phyloP scores from a whole-genome alignment of 2,329 filamentous ascomycete genomes.

The Helminthosporium solani region DNA sequence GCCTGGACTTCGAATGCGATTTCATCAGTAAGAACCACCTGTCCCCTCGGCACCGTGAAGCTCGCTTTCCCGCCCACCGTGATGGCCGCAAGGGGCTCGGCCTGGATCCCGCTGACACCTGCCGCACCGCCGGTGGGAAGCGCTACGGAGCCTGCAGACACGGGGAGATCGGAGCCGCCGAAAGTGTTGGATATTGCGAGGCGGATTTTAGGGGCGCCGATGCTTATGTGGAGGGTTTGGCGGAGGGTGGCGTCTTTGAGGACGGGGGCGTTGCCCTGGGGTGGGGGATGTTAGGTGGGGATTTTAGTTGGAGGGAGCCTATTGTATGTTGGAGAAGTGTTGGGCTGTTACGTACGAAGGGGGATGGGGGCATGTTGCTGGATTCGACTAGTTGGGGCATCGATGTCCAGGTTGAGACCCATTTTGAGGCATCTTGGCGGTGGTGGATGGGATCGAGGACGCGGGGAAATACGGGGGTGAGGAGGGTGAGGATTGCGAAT shows the following conservation, averaged over 20 bases:
- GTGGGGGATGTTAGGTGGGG: neutral
- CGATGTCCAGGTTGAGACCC: conserved; percentile 62
- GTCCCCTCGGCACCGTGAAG: conserved; percentile 55
- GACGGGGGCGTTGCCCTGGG: conserved; percentile 37
- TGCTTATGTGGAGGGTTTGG: conserved; percentile 62
- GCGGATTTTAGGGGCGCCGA: conserved; percentile 56
- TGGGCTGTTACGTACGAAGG: conserved; percentile 44
- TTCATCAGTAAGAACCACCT: conserved; percentile 60
- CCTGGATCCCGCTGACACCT: conserved; percentile 54
- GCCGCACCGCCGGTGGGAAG: conserved; percentile 54
- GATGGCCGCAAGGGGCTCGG: conserved; percentile 51
- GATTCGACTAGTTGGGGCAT: conserved; percentile 66
- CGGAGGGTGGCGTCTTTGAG: conserved; percentile 63
- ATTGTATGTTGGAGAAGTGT: neutral
- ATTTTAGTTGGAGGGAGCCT: neutral
- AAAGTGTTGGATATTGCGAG: conserved; percentile 65
- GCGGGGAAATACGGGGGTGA: conserved; percentile 4
- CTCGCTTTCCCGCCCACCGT: conserved; percentile 57
- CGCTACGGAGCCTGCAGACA: conserved; percentile 58
- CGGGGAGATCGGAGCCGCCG: conserved; percentile 57
- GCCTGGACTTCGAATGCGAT: conserved; percentile 51
- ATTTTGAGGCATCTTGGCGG: conserved; percentile 43
- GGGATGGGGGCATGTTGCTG: conserved; percentile 58
- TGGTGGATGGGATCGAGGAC: conserved; percentile 11
- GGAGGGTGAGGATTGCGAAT: conserved; percentile 5